Conservation (phyloP, 2,329 filamentous ascomycete genomes). For the Didymella pinodella region DNA sequence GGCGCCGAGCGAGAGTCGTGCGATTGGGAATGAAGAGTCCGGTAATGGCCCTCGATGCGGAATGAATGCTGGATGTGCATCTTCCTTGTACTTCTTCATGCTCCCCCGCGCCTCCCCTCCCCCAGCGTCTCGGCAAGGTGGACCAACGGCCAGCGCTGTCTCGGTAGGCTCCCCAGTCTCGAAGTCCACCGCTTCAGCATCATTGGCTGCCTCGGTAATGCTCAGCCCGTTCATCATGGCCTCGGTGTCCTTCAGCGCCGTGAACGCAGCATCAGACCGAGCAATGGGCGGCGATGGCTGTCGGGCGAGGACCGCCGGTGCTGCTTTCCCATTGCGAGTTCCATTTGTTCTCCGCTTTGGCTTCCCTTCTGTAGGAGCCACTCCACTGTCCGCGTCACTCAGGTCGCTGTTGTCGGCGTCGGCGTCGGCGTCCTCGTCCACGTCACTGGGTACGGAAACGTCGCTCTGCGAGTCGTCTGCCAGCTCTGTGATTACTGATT, state of each 20-base stretch:
- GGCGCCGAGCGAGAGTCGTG: constrained; percentile 88
- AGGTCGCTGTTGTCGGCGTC: constrained; percentile 66
- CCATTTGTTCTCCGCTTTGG: constrained; percentile 51
- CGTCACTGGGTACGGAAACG: constrained; percentile 64
- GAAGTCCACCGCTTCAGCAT: constrained; percentile 60
- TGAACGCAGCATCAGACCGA: constrained; percentile 51
- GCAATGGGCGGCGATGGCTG: constrained; percentile 48
- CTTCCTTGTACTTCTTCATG: constrained; percentile 95
- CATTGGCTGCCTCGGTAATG: constrained; percentile 52
- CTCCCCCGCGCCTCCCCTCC: constrained; percentile 79
- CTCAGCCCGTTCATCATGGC: constrained; percentile 68
- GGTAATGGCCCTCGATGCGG: too few species aligned
- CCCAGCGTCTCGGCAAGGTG: constrained; percentile 63
- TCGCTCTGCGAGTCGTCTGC: constrained; percentile 71
- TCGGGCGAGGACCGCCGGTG: constrained; percentile 36
- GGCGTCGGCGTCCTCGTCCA: constrained; percentile 65
- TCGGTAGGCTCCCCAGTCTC: constrained; percentile 53
- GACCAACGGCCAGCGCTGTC: constrained; percentile 52
- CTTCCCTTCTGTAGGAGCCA: constrained; percentile 47
- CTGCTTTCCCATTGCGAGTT: constrained; percentile 43
- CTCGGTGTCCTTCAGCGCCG: constrained; percentile 63
- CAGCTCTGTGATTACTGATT: constrained; percentile 57
- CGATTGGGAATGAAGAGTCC: constrained; percentile 92
- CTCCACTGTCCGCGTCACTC: constrained; percentile 59
- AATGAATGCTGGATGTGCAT: too few species aligned